Conservation (phyloP, 148 eudicot genomes). For the Fagopyrum homotropicum region DNA sequence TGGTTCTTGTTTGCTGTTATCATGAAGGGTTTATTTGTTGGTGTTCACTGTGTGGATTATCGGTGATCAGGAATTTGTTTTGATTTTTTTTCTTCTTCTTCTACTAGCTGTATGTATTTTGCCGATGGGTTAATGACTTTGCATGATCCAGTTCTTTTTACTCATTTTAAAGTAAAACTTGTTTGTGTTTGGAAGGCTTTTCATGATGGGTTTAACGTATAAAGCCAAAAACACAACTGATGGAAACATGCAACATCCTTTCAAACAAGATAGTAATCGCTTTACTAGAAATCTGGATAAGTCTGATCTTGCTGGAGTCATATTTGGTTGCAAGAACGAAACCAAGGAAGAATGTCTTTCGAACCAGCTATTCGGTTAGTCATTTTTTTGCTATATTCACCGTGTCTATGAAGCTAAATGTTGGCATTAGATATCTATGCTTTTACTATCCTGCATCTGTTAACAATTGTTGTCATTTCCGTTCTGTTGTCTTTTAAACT, state of each 20-base stretch:
- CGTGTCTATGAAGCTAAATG: neutral
- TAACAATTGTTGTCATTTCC: neutral
- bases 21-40: neutral
- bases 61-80: neutral
- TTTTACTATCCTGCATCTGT: neutral
- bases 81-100: neutral
- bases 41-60: neutral
- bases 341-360: slow-evolving; percentile 62
- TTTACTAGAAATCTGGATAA: slow-evolving; percentile 41
- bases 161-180: neutral
- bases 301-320: slow-evolving; percentile 59
- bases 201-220: neutral
- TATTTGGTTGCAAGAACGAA: slow-evolving; percentile 64
- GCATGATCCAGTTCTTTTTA: neutral
- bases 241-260: neutral
- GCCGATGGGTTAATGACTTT: neutral
- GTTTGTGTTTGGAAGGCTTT: neutral
- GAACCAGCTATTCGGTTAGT: slow-evolving; percentile 80
- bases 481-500: neutral
- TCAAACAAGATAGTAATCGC: neutral
- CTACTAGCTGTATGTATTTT: neutral
- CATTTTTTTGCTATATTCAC: neutral
- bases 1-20: neutral
- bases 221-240: neutral
- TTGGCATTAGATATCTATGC: neutral